Percentiles rank a stretch among this genome's conserved stretches.
These are phyloP conservation scores for Microdochium trichocladiopsis DNA, from an alignment of 2,329 filamentous ascomycete genomes.

Conservation along the genomic window DNA sequence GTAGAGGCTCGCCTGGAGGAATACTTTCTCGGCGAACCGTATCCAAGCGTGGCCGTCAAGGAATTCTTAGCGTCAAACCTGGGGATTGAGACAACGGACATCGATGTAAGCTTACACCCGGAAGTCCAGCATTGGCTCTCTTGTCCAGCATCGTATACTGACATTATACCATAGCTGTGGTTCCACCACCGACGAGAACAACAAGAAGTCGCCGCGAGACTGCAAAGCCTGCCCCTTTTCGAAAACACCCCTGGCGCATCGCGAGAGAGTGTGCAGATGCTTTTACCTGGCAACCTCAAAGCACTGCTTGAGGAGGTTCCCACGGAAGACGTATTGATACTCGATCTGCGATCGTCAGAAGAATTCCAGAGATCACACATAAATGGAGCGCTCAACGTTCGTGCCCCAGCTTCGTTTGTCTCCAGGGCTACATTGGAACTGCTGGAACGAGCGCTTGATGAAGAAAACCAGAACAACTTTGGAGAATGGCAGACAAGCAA, in stretches of 20 bases:
- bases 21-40: slow-evolving; percentile 40
- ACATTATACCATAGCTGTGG: slow-evolving; percentile 29
- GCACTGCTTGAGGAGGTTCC: slow-evolving; percentile 42
- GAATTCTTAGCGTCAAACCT: slow-evolving; percentile 48
- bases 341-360: slow-evolving; percentile 39
- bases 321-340: slow-evolving; percentile 34
- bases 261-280: slow-evolving; percentile 33
- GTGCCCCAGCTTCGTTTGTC: slow-evolving; percentile 41
- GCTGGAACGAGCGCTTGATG: slow-evolving; percentile 43
- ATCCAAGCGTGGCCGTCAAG: slow-evolving; percentile 40
- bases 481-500: slow-evolving; percentile 36
- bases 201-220: slow-evolving; percentile 34
- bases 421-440: slow-evolving; percentile 39
- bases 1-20: slow-evolving; percentile 43
- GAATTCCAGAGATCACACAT: slow-evolving; percentile 46
- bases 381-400: slow-evolving; percentile 42
- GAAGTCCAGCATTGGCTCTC: not conserved
- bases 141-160: slow-evolving; percentile 2
- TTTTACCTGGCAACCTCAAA: slow-evolving; percentile 43
- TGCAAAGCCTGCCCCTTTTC: slow-evolving; percentile 35
- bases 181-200: slow-evolving; percentile 46
- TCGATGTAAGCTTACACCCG: slow-evolving; percentile 30
- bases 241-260: slow-evolving; percentile 19
- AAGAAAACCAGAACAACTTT: slow-evolving; percentile 38
- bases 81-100: slow-evolving; percentile 41